These are phyloP conservation scores for Penicillium freii DNA, from an alignment of 2,329 filamentous ascomycete species.

Conservation along the genomic window DNA sequence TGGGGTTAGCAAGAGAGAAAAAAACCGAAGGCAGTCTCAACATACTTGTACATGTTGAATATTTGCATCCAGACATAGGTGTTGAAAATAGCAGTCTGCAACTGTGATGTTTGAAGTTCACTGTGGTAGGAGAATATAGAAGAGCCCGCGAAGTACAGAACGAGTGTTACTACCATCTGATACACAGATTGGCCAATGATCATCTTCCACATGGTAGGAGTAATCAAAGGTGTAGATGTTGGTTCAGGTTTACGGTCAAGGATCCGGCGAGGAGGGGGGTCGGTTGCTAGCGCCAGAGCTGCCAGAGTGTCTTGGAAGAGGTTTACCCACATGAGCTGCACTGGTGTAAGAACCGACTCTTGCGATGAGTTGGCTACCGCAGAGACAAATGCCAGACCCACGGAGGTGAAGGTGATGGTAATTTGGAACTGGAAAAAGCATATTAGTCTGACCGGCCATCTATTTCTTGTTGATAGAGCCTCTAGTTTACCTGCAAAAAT, in stretches of 20 bases:
- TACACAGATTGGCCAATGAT: conserved; percentile 42
- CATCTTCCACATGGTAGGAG: conserved; percentile 45
- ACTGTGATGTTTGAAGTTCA: conserved; percentile 42
- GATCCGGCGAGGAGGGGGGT: conserved; percentile 56
- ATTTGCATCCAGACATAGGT: conserved; percentile 72
- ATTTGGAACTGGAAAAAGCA: conserved; percentile 46
- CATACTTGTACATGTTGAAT: conserved; percentile 64
- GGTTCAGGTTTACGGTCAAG: conserved; percentile 51
- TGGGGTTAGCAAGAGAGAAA: background rate
- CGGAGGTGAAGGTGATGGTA: conserved; percentile 66
- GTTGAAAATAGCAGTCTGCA: conserved; percentile 66
- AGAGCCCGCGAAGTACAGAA: conserved; percentile 58
- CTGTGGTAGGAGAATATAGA: conserved; percentile 54
- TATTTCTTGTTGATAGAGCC: conserved; percentile 36
- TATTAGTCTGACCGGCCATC: background rate
- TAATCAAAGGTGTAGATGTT: conserved; percentile 44
- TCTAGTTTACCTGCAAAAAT: conserved; percentile 51
- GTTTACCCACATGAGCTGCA: conserved; percentile 66
- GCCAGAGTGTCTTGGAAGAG: conserved; percentile 67
- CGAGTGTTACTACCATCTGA: conserved; percentile 36
- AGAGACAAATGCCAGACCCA: conserved; percentile 61
- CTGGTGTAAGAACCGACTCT: conserved; percentile 59
- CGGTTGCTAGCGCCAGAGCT: conserved; percentile 61
- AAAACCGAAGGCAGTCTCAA: background rate
- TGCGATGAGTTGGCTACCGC: conserved; percentile 56